phyloP scores from a whole-genome alignment of 163 green algal genomes.

The Prototheca wickerhamii region DNA sequence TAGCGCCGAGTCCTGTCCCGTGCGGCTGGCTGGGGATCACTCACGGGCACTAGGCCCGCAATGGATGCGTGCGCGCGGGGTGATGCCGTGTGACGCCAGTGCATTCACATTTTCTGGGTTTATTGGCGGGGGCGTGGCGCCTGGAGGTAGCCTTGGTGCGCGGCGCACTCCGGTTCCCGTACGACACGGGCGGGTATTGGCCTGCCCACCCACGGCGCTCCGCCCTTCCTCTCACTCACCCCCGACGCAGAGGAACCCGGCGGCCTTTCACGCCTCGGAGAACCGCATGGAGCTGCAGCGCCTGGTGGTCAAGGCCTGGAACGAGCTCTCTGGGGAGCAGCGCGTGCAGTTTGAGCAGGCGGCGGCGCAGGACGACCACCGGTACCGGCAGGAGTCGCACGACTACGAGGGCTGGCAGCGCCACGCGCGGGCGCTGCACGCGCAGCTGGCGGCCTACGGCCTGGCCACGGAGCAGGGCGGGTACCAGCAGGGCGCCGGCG shows the following conservation, averaged over 20 bases:
- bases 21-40: background rate
- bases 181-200: too few relatives aligned
- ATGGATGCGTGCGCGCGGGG: too few relatives aligned
- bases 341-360: background rate
- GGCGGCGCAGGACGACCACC: background rate
- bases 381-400: background rate
- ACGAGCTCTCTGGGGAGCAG: background rate
- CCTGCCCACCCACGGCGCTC: too few relatives aligned
- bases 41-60: background rate
- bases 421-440: background rate
- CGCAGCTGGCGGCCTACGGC: background rate
- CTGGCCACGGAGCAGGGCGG: too few relatives aligned
- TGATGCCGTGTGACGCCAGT: too few relatives aligned
- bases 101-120: too few relatives aligned
- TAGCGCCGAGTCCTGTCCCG: background rate
- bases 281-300: background rate
- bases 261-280: background rate
- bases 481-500: too few relatives aligned
- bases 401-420: constrained; percentile 5
- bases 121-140: too few relatives aligned
- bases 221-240: too few relatives aligned
- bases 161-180: too few relatives aligned
- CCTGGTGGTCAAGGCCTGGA: background rate
- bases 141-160: too few relatives aligned
- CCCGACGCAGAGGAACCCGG: background rate